Evolutionary conservation across 495 filamentous ascomycete species (phyloP), one percentile per base, ranked within the genome.

Genomic region (Sphaerosporella brunnea): DNA sequence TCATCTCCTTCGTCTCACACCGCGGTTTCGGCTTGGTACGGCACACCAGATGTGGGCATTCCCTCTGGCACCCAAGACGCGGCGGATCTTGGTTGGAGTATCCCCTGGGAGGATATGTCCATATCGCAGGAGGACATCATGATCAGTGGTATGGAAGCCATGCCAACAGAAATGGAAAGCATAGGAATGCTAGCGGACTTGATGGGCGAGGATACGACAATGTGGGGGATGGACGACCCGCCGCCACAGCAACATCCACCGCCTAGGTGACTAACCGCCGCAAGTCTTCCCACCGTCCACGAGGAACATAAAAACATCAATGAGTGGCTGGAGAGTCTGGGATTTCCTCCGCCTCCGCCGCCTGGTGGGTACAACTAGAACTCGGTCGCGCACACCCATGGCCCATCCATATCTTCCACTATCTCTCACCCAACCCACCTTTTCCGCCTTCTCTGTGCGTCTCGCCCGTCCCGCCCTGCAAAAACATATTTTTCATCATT

Each of bases 21-120:
- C 57, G 57, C 49, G 50, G 55, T 45, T 56, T 45, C 16, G 21
- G 37, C 15, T 10, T 43, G 40, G 40, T 43, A 24, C 24, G 21
- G 21, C 13, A 26, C 21, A 7, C n/a, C n/a, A n/a, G 40, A 26
- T 25, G 40, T 43, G 1, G 21, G 24, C 10, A 18, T 25, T 8
- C 5, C 24, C 20, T 23, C 40, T 3, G 24, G 21, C 13, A 26
- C 2, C 10, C 13, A 26, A 26, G 23, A 10, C 10, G 24, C 11
- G 23, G 26, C 3, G 2, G 24, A 24, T 24, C 19, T 18, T 2
- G 20, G 21, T 11, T 25, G 24, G 21, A 26, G 26, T 25, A 19
- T 16, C 13, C 13, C 24, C 19, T 26, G 23, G 37, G 13, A 7
- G 28, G 37, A 40, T 40, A n/a, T 18, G 2, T 19, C 15, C n/a